phyloP scores from a whole-genome alignment of 805 yeast species.

The Hanseniaspora clermontiae region DNA sequence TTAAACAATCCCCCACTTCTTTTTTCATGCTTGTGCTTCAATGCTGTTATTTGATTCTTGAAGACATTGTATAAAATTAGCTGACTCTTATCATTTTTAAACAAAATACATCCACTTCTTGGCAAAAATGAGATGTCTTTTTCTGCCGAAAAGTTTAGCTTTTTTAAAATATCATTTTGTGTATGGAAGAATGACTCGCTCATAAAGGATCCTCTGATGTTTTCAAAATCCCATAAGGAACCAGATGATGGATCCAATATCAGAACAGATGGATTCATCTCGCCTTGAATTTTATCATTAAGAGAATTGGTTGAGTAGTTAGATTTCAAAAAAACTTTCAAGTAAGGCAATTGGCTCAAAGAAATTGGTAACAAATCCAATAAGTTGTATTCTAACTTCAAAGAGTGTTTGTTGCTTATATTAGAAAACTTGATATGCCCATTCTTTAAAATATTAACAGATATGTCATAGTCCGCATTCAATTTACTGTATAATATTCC shows the following conservation, averaged over 20 bases:
- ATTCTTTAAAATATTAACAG: constrained; percentile 2
- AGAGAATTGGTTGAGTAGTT: not conserved
- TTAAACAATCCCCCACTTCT: not conserved
- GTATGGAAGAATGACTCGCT: not conserved
- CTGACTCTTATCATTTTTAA: constrained; percentile 5
- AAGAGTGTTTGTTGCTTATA: not conserved
- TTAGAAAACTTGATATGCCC: not conserved
- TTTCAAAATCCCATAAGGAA: constrained; percentile 11
- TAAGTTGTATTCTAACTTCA: not conserved
- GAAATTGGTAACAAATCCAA: not conserved
- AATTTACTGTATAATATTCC: not conserved
- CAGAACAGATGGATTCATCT: constrained; percentile 1
- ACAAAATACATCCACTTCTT: not conserved
- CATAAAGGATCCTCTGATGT: not conserved
- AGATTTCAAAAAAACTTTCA: constrained; percentile 1
- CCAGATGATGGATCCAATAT: not conserved
- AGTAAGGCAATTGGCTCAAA: not conserved
- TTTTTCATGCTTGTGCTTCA: not conserved
- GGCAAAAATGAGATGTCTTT: not conserved
- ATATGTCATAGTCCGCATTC: not conserved
- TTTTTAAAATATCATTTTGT: not conserved
- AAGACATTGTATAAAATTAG: constrained; percentile 1
- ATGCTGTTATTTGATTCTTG: not conserved
- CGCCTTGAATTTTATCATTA: not conserved
- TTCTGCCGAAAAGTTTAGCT: not conserved